Evolutionary conservation across 2,329 filamentous ascomycete genomes (phyloP), one percentile per base, ranked within the genome.

Genomic region (Celoporthe dispersa): DNA sequence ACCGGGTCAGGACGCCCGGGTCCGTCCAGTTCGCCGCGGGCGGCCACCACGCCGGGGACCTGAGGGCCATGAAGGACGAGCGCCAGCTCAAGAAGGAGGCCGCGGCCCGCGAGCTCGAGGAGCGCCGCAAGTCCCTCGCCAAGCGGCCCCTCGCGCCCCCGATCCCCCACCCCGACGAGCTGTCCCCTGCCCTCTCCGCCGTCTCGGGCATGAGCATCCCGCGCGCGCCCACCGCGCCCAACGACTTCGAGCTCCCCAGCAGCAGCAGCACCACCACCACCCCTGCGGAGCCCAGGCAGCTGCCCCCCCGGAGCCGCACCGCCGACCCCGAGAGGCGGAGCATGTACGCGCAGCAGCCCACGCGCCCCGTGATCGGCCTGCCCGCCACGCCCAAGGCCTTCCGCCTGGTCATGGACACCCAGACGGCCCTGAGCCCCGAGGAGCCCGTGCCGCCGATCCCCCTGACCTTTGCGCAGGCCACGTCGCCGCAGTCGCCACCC

Each of bases 331-430:
- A 81, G 5, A 79, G 81, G 8, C 87, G 89, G 1, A 84, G 82
- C 77, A 86, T 87, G 78, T 85, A 85, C 72, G 83, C 83, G 16
- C 69, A 72, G 41, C 19, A 80, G 79, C 66, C 81, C 78, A 71
- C 79, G 6, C 71, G 79, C 1, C 83, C 86, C 1, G 85, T 87
- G 7, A 86, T 95, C 66, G 94, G 94, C 0, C 86, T 97, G n/a
- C 94, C 95, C 19, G 93, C 94, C 2, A 98, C 94, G 0, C 94
- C 95, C 39, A 91, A 93, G 81, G 94, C 94, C 1, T 97, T 98
- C 94, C 89, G 92, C 28, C 89, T 97, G 1, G 89, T 93, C 59
- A 90, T 95, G 74, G 87, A 88, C 39, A 75, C 75, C 69, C 82
- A 85, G 69, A 59, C 72, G 69, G 37, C 78, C 73, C 69, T 78